A percentile compares a stretch with the other conserved stretches of the same genome.
phyloP scores from a whole-genome alignment of 768 basidiomycete species.

The Tulasnella sp. region DNA sequence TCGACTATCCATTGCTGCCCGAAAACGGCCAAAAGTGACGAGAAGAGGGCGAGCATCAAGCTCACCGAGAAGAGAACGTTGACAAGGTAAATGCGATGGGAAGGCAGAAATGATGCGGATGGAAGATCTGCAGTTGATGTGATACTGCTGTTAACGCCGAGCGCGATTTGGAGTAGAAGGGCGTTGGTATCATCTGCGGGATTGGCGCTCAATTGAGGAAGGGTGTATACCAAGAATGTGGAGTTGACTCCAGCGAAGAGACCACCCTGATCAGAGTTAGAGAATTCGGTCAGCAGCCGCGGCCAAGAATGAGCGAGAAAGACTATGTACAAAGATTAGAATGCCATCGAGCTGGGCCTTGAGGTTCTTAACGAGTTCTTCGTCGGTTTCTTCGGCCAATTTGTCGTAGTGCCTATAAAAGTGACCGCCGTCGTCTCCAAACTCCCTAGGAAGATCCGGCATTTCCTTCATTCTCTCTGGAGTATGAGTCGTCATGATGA shows the following conservation, averaged over 20 bases:
- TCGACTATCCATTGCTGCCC: too few relatives aligned
- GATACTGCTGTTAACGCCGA: too few relatives aligned
- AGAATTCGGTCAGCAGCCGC: not conserved
- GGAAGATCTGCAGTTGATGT: too few relatives aligned
- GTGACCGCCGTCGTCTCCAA: not conserved
- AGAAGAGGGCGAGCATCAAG: too few relatives aligned
- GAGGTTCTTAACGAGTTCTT: not conserved
- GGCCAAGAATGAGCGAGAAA: not conserved
- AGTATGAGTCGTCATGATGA: not conserved
- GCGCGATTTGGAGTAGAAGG: not conserved
- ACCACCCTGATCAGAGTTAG: not conserved
- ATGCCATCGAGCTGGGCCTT: not conserved
- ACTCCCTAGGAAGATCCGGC: not conserved
- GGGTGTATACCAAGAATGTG: not conserved
- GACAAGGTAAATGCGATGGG: too few relatives aligned
- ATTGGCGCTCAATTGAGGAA: not conserved
- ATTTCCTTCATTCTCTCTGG: not conserved
- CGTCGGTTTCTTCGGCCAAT: not conserved
- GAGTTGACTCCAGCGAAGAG: constrained; percentile 6
- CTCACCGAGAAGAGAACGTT: too few relatives aligned
- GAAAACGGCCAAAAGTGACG: too few relatives aligned
- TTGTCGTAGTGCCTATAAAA: not conserved
- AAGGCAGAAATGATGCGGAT: too few relatives aligned
- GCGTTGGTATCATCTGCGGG: not conserved
- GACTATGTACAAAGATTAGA: not conserved